Percentiles rank a stretch among this genome's conserved stretches.
phyloP scores from a whole-genome alignment of 1,139 yeast species.

The Hyphopichia buzzinii region DNA sequence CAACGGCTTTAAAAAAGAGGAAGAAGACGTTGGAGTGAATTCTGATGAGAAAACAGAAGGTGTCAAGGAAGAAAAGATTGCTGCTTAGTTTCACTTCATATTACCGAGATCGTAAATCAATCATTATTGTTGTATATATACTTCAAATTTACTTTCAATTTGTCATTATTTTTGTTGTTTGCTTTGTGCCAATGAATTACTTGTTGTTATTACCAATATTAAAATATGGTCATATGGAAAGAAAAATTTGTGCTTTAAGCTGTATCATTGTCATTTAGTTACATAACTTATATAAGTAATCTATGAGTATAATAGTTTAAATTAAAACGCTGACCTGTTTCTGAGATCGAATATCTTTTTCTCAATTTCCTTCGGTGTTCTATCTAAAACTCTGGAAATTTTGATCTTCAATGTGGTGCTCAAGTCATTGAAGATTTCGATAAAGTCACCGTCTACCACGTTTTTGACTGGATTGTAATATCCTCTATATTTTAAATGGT shows the following conservation, averaged over 20 bases:
- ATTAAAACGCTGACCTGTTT: conserved; percentile 43
- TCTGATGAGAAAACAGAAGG: background rate
- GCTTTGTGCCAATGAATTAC: background rate
- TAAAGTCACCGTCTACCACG: conserved; percentile 84
- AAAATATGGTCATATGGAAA: too few species aligned
- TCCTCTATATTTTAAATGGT: conserved; percentile 67
- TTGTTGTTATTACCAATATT: too few species aligned
- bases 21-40: conserved; percentile 10
- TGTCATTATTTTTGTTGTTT: background rate
- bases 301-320: too few species aligned
- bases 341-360: conserved; percentile 59
- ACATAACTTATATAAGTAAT: background rate
- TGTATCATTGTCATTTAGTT: background rate
- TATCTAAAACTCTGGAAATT: conserved; percentile 54
- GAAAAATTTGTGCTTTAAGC: background rate
- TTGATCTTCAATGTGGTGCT: conserved; percentile 35
- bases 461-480: conserved; percentile 75
- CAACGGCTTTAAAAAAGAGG: conserved; percentile 3
- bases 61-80: background rate
- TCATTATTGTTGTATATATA: background rate
- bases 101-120: too few species aligned
- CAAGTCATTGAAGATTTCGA: conserved; percentile 55
- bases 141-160: background rate
- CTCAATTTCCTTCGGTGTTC: conserved; percentile 59
- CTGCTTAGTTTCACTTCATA: background rate